Evolutionary conservation across 805 yeast genomes (phyloP), one percentile per base, ranked within the genome.

Genomic region (Komagataella ulmi): DNA sequence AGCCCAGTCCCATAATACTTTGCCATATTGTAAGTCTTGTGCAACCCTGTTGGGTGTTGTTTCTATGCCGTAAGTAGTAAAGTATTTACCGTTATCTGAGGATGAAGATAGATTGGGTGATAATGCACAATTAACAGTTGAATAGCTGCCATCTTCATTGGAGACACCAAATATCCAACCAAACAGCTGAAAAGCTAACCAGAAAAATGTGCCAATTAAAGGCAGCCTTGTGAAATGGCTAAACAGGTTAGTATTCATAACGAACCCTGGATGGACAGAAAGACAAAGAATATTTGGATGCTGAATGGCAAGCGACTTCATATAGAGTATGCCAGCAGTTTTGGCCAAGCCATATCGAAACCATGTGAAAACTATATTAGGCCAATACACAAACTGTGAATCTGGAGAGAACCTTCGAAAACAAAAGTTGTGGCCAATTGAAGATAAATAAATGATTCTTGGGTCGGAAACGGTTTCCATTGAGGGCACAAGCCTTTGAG

Each of bases 201-300:
- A 81, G 57, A 85, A 85, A 43, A 83, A 58, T 1, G 80, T 72
- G 0, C 96, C 96, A n/a, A 88, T 72, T 3, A 87, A 68, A 0
- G 95, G 95, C 14, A 84, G 68, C 52, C 88, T 68, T 2, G 91
- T 85, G 81, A 89, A 84, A 61, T 84, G 85, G 48, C 83, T 72
- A 61, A 84, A 85, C 48, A 84, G 64, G 57, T 83, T 83, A 2
- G 96, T 82, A 58, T 81, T 81, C 85, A 88, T 82, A n/a, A 86
- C 87, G 56, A 86, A 75, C 0, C 96, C 96, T 0, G 96, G 96
- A 59, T 87, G 90, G 3, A 86, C 85, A 1, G 88, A 74, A 44
- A 79, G 64, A 53, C 82, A 79, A 44, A 81, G 63, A 7, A 87
- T 71, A 17, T 79, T 73, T 0, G 95, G 93, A 61, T 85, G 74